Evolutionary conservation across 2,329 filamentous ascomycete genomes (phyloP).

Genomic region (Calonectria montana): DNA sequence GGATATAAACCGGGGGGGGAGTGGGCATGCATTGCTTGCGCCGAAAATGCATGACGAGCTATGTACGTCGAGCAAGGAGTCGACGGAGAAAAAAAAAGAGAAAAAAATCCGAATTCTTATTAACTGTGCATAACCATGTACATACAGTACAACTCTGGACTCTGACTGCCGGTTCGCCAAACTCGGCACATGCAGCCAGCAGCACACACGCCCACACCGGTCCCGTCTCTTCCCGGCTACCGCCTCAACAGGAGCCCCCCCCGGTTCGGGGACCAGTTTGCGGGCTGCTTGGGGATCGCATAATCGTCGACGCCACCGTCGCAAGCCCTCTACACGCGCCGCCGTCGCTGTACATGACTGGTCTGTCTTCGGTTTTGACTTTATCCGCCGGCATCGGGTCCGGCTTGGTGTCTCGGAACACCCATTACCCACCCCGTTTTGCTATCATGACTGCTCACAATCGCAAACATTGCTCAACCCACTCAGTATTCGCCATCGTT

Average conservation of each 20-base stretch:
- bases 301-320: neutral
- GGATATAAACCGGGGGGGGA: neutral
- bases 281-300: slow-evolving; percentile 9
- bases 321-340: neutral
- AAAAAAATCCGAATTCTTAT: neutral
- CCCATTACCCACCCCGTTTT: neutral
- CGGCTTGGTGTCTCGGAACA: neutral
- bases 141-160: neutral
- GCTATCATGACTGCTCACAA: slow-evolving; percentile 1
- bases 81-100: neutral
- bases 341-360: neutral
- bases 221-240: neutral
- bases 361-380: neutral
- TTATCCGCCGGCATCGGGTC: slow-evolving; percentile 1
- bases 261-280: neutral
- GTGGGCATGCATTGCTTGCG: neutral
- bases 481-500: neutral
- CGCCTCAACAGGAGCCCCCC: neutral
- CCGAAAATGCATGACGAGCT: neutral
- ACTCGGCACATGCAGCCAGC: neutral
- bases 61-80: neutral
- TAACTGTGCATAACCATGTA: neutral
- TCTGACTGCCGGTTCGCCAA: slow-evolving; percentile 5
- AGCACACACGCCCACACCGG: neutral
- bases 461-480: neutral